Percentiles rank a stretch among this genome's conserved stretches.
Evolutionary conservation across 441 rosid species (phyloP).

Genomic region (Gossypium aridum): DNA sequence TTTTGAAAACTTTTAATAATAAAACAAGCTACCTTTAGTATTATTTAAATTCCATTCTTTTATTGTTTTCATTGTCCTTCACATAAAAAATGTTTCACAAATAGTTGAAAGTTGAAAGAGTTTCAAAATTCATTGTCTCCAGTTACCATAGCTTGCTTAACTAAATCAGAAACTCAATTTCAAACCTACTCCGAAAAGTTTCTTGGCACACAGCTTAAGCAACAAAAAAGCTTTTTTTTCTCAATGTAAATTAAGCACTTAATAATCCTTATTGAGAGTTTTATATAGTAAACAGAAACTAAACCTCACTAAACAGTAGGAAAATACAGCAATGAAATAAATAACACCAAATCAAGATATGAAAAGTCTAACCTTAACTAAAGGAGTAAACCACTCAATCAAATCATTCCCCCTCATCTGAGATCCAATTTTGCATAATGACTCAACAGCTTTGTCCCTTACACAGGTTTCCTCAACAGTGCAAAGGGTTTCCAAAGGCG

Average conservation of each 20-base stretch:
- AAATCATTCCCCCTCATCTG: conserved; percentile 81
- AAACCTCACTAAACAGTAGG: not conserved
- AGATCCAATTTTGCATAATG: conserved; percentile 71
- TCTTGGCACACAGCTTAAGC: not conserved
- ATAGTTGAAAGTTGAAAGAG: not conserved
- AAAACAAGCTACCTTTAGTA: not conserved
- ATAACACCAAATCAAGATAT: not conserved
- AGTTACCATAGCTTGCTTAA: not conserved
- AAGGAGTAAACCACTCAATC: conserved; percentile 66
- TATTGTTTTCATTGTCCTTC: not conserved
- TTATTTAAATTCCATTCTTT: not conserved
- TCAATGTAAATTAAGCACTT: not conserved
- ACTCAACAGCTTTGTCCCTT: conserved; percentile 85
- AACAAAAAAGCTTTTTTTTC: not conserved
- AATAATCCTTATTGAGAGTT: not conserved
- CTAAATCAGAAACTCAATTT: not conserved
- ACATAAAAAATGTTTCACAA: not conserved
- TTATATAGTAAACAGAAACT: not conserved
- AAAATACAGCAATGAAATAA: not conserved
- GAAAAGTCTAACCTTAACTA: conserved; percentile 58
- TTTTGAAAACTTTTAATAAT: not conserved
- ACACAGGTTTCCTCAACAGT: conserved; percentile 87
- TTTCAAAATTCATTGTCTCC: not conserved
- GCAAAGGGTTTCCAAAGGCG: conserved; percentile 76
- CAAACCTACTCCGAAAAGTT: not conserved